These are phyloP conservation scores for Inga leiocalycina DNA, from an alignment of 306 rosid genomes.

Conservation along the genomic window DNA sequence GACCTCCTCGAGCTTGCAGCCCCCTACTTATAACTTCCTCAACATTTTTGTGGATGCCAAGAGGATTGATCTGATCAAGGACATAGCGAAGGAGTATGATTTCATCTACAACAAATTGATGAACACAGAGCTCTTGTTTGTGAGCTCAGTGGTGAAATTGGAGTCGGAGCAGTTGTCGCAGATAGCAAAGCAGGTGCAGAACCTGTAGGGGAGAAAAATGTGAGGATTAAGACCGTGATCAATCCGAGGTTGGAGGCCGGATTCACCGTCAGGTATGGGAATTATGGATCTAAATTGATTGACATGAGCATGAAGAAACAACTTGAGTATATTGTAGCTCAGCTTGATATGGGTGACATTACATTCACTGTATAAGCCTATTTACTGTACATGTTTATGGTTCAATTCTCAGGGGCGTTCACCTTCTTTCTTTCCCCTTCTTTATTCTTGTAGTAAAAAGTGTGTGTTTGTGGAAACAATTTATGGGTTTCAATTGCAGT, in stretches of 20 bases:
- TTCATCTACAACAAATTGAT: slow-evolving; percentile 56
- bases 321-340: slow-evolving; percentile 83
- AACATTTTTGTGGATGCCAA: slow-evolving; percentile 59
- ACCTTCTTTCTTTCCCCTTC: not conserved
- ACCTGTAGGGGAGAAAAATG: slow-evolving; percentile 77
- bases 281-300: slow-evolving; percentile 74
- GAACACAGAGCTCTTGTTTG: slow-evolving; percentile 69
- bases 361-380: slow-evolving; percentile 42
- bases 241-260: slow-evolving; percentile 84
- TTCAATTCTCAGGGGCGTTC: not conserved
- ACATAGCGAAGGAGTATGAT: slow-evolving; percentile 72
- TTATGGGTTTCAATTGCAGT: slow-evolving; percentile 4
- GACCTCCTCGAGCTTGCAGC: slow-evolving; percentile 44
- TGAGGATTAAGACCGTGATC: slow-evolving; percentile 72
- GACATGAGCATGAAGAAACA: slow-evolving; percentile 95
- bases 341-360: slow-evolving; percentile 79
- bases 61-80: slow-evolving; percentile 60
- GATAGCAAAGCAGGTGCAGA: slow-evolving; percentile 97
- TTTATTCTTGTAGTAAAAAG: not conserved
- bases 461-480: not conserved
- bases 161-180: slow-evolving; percentile 91
- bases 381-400: not conserved
- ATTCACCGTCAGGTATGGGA: slow-evolving; percentile 79
- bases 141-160: slow-evolving; percentile 82
- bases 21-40: slow-evolving; percentile 72